phyloP scores from a whole-genome alignment of 441 rosid species.

The Gossypium gossypioides region DNA sequence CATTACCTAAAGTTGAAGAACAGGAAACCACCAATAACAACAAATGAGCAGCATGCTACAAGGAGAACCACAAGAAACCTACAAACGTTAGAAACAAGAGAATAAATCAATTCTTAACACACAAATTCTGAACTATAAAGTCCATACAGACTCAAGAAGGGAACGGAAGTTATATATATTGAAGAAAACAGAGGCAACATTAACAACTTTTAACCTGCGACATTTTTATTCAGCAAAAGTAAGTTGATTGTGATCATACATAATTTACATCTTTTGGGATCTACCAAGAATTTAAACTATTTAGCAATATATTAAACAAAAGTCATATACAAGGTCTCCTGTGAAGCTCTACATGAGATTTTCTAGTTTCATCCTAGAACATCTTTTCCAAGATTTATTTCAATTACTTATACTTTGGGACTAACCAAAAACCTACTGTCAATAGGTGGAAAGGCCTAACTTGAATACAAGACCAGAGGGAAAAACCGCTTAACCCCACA shows the following conservation, averaged over 20 bases:
- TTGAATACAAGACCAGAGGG: neutral
- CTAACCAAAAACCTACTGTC: neutral
- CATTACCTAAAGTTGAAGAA: conserved; percentile 69
- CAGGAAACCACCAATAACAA: conserved; percentile 71
- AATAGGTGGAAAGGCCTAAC: neutral
- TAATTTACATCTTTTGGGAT: neutral
- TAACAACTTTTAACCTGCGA: neutral
- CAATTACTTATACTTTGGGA: neutral
- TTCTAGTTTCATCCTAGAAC: neutral
- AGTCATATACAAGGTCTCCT: neutral
- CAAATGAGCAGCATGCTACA: conserved; percentile 72
- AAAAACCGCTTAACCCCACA: neutral
- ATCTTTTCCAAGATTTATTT: neutral
- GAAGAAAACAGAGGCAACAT: neutral
- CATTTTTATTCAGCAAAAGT: neutral
- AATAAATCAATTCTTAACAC: conserved; percentile 9
- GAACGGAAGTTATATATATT: neutral
- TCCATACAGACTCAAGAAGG: conserved; percentile 8
- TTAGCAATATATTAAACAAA: neutral
- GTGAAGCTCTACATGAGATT: neutral
- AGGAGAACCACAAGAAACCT: conserved; percentile 81
- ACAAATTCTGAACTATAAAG: conserved; percentile 2
- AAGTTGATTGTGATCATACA: neutral
- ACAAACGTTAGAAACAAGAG: conserved; percentile 18
- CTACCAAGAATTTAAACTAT: neutral